These are phyloP conservation scores for Globisporangium cystogenes DNA, from an alignment of 352 stramenopile genomes.

Conservation along the genomic window DNA sequence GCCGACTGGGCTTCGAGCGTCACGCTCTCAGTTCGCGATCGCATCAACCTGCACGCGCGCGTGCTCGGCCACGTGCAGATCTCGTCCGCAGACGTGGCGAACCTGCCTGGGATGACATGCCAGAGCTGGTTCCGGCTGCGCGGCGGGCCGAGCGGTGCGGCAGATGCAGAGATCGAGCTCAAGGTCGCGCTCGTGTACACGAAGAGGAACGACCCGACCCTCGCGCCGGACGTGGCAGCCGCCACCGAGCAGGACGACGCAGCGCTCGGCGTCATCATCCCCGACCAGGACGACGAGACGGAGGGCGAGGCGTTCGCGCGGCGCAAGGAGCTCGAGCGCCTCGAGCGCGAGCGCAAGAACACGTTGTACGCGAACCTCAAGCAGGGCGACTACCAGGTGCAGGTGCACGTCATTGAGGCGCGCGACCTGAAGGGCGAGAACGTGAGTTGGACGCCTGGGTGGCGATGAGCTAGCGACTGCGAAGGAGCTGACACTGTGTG, in stretches of 20 bases:
- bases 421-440: constrained; percentile 87
- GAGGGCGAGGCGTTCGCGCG: constrained; percentile 48
- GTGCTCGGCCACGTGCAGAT: constrained; percentile 61
- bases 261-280: constrained; percentile 25
- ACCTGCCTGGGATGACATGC: constrained; percentile 45
- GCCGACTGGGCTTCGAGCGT: constrained; percentile 61
- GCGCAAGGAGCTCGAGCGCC: constrained; percentile 33
- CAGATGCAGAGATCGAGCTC: constrained; percentile 41
- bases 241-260: constrained; percentile 15
- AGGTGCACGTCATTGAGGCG: constrained; percentile 85
- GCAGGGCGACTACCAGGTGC: constrained; percentile 79
- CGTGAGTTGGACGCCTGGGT: constrained; percentile 18
- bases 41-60: constrained; percentile 68
- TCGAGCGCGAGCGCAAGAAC: constrained; percentile 45
- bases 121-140: constrained; percentile 54
- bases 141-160: constrained; percentile 38
- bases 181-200: constrained; percentile 68
- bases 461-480: not conserved
- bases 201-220: constrained; percentile 43
- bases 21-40: constrained; percentile 61
- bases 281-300: constrained; percentile 72
- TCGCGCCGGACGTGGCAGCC: constrained; percentile 13
- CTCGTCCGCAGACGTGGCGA: constrained; percentile 45
- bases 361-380: constrained; percentile 44
- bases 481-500: not conserved